Evolutionary conservation across 192 early-diverging fungal genomes (phyloP).

Genomic region (Coemansia sp.): DNA sequence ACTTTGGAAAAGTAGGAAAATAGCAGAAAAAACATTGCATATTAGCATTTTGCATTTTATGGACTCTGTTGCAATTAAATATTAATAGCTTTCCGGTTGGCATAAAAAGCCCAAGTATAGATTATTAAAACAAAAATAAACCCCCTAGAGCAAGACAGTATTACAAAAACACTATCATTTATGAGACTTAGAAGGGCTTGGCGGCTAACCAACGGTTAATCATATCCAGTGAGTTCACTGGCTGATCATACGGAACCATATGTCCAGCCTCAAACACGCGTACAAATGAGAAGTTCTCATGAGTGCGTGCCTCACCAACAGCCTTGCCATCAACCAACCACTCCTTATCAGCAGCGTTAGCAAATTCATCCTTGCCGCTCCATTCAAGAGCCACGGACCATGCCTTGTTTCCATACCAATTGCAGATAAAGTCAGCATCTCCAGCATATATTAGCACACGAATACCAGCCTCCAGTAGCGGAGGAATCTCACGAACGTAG

Average conservation of each 20-base stretch:
- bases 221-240: constrained; percentile 76
- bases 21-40: too few species aligned
- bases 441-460: constrained; percentile 89
- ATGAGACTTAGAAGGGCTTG: constrained; percentile 24
- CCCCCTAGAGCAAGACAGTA: too few species aligned
- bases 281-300: constrained; percentile 79
- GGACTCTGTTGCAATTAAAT: too few species aligned
- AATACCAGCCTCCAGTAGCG: constrained; percentile 76
- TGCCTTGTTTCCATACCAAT: constrained; percentile 87
- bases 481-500: constrained; percentile 64
- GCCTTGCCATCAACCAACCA: constrained; percentile 71
- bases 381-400: constrained; percentile 87
- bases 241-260: constrained; percentile 95
- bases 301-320: constrained; percentile 67
- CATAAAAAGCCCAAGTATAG: too few species aligned
- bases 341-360: constrained; percentile 60
- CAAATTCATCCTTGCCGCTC: constrained; percentile 72
- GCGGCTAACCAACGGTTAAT: constrained; percentile 77
- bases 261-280: constrained; percentile 85
- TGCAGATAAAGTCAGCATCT: constrained; percentile 93
- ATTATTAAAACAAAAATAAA: too few species aligned
- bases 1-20: too few species aligned
- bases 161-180: too few species aligned
- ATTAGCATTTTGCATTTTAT: too few species aligned
- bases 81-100: too few species aligned